Evolutionary conservation across 495 filamentous ascomycete species (phyloP).

Genomic region (Aspergillus egyptiacus): DNA sequence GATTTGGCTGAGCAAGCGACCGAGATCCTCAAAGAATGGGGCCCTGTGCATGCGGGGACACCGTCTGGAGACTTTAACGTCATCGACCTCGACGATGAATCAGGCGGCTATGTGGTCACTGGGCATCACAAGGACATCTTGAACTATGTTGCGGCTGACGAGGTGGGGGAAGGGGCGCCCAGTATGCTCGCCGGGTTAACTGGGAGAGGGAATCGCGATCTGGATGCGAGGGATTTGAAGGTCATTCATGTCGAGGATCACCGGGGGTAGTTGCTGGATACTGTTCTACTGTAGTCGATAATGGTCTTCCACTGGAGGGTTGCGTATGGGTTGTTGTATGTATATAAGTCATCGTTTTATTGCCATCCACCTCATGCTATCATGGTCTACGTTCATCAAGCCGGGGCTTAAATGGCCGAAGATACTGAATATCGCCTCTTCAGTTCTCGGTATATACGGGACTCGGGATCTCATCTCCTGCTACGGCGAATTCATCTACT

Average conservation of each 20-base stretch:
- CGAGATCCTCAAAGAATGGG: not conserved
- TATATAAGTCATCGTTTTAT: too few relatives aligned
- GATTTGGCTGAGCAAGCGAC: slow-evolving; percentile 10
- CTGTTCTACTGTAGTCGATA: too few relatives aligned
- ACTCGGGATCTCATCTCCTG: too few relatives aligned
- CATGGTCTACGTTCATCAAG: too few relatives aligned
- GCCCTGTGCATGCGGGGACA: slow-evolving; percentile 5
- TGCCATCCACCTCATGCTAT: too few relatives aligned
- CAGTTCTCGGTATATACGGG: too few relatives aligned
- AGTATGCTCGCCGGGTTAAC: not conserved
- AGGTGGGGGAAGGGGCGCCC: not conserved
- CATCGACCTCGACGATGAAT: not conserved
- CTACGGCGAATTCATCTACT: too few relatives aligned
- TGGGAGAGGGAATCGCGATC: not conserved
- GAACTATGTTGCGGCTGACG: slow-evolving; percentile 5
- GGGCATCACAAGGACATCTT: slow-evolving; percentile 12
- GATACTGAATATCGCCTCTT: too few relatives aligned
- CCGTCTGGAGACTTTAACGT: slow-evolving; percentile 6
- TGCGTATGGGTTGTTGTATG: too few relatives aligned
- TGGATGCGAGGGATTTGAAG: not conserved
- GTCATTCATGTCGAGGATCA: slow-evolving; percentile 8
- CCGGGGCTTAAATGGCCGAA: too few relatives aligned
- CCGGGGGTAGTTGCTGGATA: too few relatives aligned
- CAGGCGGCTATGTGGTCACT: slow-evolving; percentile 6
- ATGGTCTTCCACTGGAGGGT: too few relatives aligned